Conservation (phyloP, 495 filamentous ascomycete species). For the Penicillium chermesinum region DNA sequence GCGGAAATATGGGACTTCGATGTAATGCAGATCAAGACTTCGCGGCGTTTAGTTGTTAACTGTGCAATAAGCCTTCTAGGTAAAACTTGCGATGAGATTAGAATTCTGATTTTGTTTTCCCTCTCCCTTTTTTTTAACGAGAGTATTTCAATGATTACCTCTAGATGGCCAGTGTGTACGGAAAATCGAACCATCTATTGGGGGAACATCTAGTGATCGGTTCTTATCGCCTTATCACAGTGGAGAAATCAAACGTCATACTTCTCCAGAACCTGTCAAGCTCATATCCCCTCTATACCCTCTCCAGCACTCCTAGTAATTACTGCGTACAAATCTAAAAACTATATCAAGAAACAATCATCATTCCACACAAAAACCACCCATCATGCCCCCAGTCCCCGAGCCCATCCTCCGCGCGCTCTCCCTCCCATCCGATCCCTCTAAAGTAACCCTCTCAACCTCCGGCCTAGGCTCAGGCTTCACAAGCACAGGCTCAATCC, state of each 20-base stretch:
- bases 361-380: neutral
- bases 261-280: neutral
- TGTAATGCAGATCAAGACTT: neutral
- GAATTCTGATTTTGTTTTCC: too few species aligned
- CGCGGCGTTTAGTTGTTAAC: conserved; percentile 1
- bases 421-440: conserved; percentile 49
- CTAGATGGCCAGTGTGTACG: too few species aligned
- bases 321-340: too few species aligned
- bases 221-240: neutral
- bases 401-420: conserved; percentile 59
- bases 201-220: neutral
- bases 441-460: conserved; percentile 50
- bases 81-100: too few species aligned
- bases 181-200: neutral
- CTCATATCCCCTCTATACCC: conserved; percentile 4
- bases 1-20: neutral
- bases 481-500: conserved; percentile 66
- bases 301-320: too few species aligned
- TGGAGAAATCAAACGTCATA: conserved; percentile 22
- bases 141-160: too few species aligned
- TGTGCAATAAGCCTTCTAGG: too few species aligned
- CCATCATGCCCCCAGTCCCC: conserved; percentile 41
- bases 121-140: too few species aligned
- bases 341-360: too few species aligned
- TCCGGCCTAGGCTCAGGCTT: conserved; percentile 67